Conservation (phyloP, 148 eudicot species). For the Limonium bicolor region DNA sequence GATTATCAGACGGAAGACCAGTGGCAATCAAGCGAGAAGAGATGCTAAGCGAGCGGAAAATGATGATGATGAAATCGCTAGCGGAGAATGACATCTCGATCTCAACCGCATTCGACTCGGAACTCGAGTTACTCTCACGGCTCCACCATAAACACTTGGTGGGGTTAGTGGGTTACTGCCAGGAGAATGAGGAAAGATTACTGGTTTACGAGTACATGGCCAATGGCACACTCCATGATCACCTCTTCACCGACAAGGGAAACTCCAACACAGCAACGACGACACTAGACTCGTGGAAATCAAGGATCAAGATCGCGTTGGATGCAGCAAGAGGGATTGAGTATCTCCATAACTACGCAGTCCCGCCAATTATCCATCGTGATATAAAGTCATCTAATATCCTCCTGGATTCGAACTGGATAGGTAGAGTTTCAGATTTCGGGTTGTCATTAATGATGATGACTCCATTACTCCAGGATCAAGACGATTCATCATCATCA, state of each 20-base stretch:
- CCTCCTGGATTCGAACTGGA: constrained; percentile 44
- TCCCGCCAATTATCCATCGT: constrained; percentile 53
- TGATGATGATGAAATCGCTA: neutral
- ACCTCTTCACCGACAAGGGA: constrained; percentile 21
- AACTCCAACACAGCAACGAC: no score
- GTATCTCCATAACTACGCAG: constrained; percentile 53
- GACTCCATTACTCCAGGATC: constrained; percentile 14
- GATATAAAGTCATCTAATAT: constrained; percentile 55
- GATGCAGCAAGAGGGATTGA: constrained; percentile 57
- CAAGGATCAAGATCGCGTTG: constrained; percentile 42
- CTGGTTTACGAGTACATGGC: constrained; percentile 44
- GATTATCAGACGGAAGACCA: constrained; percentile 31
- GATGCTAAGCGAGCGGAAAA: constrained; percentile 7
- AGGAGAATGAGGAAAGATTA: constrained; percentile 34
- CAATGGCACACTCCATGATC: constrained; percentile 38
- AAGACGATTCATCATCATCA: constrained; percentile 12
- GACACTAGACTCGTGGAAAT: constrained; percentile 30
- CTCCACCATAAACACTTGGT: constrained; percentile 60
- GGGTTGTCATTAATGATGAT: constrained; percentile 32
- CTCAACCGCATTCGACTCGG: constrained; percentile 20
- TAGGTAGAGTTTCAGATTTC: constrained; percentile 43
- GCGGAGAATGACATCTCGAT: constrained; percentile 4
- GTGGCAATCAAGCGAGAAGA: constrained; percentile 54
- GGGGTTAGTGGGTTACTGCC: constrained; percentile 40
- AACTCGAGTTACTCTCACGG: constrained; percentile 21